Evolutionary conservation across 768 basidiomycete species (phyloP), one percentile per base, ranked within the genome.

Genomic region (Gymnopilus dilepis): DNA sequence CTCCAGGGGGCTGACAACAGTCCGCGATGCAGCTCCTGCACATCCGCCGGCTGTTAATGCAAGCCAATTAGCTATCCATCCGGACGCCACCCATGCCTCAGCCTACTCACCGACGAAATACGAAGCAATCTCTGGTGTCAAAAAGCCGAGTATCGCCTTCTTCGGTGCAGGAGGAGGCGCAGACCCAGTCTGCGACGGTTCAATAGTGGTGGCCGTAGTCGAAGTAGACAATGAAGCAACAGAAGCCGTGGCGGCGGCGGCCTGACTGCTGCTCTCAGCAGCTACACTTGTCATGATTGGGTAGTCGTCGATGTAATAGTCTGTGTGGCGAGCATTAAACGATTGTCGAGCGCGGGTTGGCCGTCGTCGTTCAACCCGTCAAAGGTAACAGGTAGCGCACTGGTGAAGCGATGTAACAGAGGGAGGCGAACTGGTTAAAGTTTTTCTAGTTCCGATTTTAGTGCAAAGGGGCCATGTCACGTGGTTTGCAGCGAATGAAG

Each of bases 1-100:
- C 69, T 98, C 95, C 13, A 98, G 74, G 9, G 96, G 97, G 67
- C 88, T 90, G 51, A 99, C 97, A 13, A 97, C 92, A 2, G 96
- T 97, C 57, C 96, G 81, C 60, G 91, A 94, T 8, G 93, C 87
- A 63, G 84, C 84, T 38, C 84, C 84, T 13, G 84, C 84, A 72
- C 80, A 82, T 69, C 84, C 84, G 43, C 84, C 84, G 65, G 84
- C 84, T 84, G 62, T 33, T 41, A n/a, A 33, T 17, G 4, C 56
- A 54, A 60, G 38, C 61, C 52, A 64, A 63, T 58, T 42, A 64
- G 54, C n/a, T 43, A 19, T 56, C 38, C 30, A 56, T 47, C 30
- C 24, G 13, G n/a, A 6, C 41, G 33, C 31, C 42, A 3, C 22
- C 33, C 45, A 26, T 24, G 7, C n/a, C 11, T 12, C 13, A 31